phyloP scores from a whole-genome alignment of 192 early-diverging fungal species.

The Lobosporangium transversale region DNA sequence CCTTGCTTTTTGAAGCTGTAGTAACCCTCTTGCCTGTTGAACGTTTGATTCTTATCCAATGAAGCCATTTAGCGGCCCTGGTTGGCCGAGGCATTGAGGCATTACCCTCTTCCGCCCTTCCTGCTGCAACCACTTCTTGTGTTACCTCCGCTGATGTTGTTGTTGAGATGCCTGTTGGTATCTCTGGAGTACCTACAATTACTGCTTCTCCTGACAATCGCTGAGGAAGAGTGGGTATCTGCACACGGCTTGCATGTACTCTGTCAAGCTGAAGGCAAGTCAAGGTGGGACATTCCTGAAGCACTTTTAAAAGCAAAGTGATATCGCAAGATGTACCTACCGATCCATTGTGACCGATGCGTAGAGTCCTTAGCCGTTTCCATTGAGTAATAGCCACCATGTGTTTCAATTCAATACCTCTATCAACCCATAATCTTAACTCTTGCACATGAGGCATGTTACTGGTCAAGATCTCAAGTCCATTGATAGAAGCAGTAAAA shows the following conservation, averaged over 20 bases:
- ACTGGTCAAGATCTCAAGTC: background rate
- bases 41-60: no score
- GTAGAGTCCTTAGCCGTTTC: background rate
- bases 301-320: background rate
- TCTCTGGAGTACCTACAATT: no score
- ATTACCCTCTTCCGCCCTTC: no score
- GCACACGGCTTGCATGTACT: background rate
- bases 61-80: no score
- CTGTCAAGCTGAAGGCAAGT: background rate
- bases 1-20: background rate
- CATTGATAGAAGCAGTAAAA: background rate
- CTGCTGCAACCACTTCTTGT: no score
- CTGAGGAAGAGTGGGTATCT: background rate
- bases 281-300: conserved; percentile 4
- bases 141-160: no score
- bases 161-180: no score
- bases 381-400: background rate
- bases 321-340: background rate
- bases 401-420: background rate
- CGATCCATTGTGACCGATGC: background rate
- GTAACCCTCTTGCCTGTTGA: background rate
- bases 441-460: conserved; percentile 9
- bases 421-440: background rate
- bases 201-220: no score
- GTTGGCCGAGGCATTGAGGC: no score